Conservation (phyloP, 345 rosid species). For the Melastoma malabathricum region DNA sequence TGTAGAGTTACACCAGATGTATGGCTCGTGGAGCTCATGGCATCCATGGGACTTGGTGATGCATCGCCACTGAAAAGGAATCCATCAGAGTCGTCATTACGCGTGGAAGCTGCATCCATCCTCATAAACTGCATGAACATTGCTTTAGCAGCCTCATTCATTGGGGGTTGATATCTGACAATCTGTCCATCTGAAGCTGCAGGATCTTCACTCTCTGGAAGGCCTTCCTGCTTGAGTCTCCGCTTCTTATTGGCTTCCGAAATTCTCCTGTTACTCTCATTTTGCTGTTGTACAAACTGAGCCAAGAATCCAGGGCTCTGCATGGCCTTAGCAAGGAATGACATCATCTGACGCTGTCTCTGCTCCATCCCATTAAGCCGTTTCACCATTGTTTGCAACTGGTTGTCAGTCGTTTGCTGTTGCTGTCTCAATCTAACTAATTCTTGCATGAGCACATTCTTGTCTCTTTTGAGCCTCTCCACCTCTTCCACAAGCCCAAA, state of each 20-base stretch:
- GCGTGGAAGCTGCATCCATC: conserved; percentile 32
- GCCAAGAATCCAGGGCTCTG: conserved; percentile 85
- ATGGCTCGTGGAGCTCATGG: conserved; percentile 26
- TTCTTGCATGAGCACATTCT: conserved; percentile 92
- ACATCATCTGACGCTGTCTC: conserved; percentile 90
- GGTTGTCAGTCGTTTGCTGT: conserved; percentile 74
- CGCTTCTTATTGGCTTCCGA: conserved; percentile 66
- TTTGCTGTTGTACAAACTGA: conserved; percentile 92
- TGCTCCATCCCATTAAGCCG: conserved; percentile 92
- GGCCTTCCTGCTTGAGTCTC: conserved; percentile 65
- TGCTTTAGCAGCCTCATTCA: conserved; percentile 59
- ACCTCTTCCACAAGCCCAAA: conserved; percentile 90
- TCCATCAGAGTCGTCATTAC: conserved; percentile 27
- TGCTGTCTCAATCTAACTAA: conserved; percentile 84
- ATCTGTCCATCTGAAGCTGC: conserved; percentile 69
- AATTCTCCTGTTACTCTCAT: conserved; percentile 55
- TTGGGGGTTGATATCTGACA: conserved; percentile 61
- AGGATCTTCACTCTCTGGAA: conserved; percentile 30
- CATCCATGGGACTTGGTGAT: conserved; percentile 25
- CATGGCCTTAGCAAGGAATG: conserved; percentile 83
- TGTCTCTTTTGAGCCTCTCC: conserved; percentile 90
- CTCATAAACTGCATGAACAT: conserved; percentile 60
- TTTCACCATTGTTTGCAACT: conserved; percentile 68
- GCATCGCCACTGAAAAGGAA: conserved; percentile 31
- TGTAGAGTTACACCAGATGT: conserved; percentile 58